These are phyloP conservation scores for Candida sakaeoensis DNA, from an alignment of 805 yeast species.

Conservation along the genomic window DNA sequence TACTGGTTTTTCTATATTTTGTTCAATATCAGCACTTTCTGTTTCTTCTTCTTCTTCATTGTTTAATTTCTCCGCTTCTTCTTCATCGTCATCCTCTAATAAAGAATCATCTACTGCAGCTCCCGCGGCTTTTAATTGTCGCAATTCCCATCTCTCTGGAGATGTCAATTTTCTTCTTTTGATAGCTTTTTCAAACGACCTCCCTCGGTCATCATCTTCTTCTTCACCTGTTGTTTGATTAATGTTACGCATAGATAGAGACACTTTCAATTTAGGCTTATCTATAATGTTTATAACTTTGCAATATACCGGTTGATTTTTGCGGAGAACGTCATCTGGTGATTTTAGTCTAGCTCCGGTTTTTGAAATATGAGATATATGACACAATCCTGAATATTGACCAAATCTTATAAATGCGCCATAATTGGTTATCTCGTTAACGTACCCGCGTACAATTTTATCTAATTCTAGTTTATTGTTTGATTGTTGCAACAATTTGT, in stretches of 20 bases:
- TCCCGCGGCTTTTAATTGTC: constrained; percentile 79
- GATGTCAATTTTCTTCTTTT: constrained; percentile 56
- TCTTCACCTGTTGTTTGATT: constrained; percentile 64
- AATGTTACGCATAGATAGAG: constrained; percentile 65
- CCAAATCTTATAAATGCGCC: constrained; percentile 69
- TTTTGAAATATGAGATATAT: constrained; percentile 62
- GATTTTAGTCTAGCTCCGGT: constrained; percentile 45
- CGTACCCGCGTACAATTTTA: constrained; percentile 56
- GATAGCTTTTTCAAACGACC: constrained; percentile 12
- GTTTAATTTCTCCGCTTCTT: constrained; percentile 15
- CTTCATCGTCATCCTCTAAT: constrained; percentile 23
- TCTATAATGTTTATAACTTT: constrained; percentile 42
- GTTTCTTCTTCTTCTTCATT: constrained; percentile 23
- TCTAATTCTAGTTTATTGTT: constrained; percentile 33
- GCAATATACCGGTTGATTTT: constrained; percentile 63
- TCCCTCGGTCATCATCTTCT: constrained; percentile 11
- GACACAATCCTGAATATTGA: constrained; percentile 59
- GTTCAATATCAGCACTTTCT: constrained; percentile 64
- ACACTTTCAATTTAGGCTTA: constrained; percentile 41
- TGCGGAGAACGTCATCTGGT: constrained; percentile 55
- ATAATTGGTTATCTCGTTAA: constrained; percentile 57
- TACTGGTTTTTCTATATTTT: constrained; percentile 64
- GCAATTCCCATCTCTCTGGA: constrained; percentile 88
- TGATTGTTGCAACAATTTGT: constrained; percentile 11
- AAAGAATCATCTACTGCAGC: constrained; percentile 70